Conservation (phyloP, 768 basidiomycete species). For the Podaxis mareebaensis region DNA sequence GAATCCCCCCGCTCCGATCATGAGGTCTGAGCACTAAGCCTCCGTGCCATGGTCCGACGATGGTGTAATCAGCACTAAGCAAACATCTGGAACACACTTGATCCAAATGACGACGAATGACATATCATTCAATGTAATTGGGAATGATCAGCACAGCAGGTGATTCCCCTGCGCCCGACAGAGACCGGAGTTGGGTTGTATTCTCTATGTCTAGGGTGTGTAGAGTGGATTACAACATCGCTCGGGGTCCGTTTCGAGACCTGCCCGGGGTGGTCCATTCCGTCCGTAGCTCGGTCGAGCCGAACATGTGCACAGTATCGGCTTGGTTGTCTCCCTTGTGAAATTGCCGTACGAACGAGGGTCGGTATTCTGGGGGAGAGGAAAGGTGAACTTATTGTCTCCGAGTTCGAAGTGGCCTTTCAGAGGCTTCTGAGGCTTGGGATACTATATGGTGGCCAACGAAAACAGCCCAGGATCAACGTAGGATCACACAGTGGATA, state of each 20-base stretch:
- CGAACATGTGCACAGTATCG: no score
- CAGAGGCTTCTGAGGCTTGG: no score
- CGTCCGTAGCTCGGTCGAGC: no score
- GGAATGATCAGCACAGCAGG: neutral
- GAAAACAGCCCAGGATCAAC: neutral
- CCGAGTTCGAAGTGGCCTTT: no score
- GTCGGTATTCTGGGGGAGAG: no score
- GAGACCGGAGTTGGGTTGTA: neutral
- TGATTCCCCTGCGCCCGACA: neutral
- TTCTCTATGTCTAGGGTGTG: neutral
- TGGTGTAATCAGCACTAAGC: neutral
- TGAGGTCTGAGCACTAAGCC: neutral
- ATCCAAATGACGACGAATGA: neutral
- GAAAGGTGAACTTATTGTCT: no score
- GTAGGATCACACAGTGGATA: neutral
- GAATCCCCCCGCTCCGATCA: no score
- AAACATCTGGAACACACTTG: no score
- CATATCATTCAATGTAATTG: neutral
- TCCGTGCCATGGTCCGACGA: neutral
- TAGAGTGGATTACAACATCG: neutral
- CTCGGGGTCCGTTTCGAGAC: neutral
- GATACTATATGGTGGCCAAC: neutral
- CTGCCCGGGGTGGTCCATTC: neutral
- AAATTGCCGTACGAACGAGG: no score
- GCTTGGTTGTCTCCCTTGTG: no score